A percentile compares a stretch with the other conserved stretches of the same genome.
These are phyloP conservation scores for Heliocybe sulcata DNA, from an alignment of 1,284 basidiomycete genomes.

Conservation along the genomic window DNA sequence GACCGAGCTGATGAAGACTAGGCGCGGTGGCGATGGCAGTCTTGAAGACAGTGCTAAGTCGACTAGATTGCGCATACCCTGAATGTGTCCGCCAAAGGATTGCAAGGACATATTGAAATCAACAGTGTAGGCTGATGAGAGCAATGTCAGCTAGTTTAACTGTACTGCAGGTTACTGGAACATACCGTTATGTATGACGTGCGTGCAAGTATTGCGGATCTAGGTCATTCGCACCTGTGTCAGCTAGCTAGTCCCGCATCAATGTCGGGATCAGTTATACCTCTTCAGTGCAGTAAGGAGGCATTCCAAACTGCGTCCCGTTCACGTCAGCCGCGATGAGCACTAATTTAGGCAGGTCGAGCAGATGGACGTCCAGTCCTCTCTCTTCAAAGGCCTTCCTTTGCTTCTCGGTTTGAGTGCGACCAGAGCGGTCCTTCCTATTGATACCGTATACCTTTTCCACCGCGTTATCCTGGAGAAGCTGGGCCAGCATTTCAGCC, in stretches of 20 bases:
- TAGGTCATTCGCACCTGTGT: not conserved
- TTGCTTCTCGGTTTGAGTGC: slow-evolving; percentile 17
- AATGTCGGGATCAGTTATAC: not conserved
- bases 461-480: slow-evolving; percentile 14
- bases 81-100: slow-evolving; percentile 25
- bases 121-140: slow-evolving; percentile 21
- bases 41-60: slow-evolving; percentile 24
- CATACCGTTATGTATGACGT: slow-evolving; percentile 19
- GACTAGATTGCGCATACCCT: slow-evolving; percentile 19
- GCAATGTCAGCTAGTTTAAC: not conserved
- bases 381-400: slow-evolving; percentile 19
- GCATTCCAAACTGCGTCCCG: not conserved
- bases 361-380: slow-evolving; percentile 19
- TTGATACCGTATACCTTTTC: slow-evolving; percentile 19
- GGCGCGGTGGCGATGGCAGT: slow-evolving; percentile 10
- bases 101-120: slow-evolving; percentile 27
- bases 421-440: slow-evolving; percentile 8
- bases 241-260: not conserved
- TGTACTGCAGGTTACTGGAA: slow-evolving; percentile 1
- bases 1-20: slow-evolving; percentile 22
- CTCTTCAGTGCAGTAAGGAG: slow-evolving; percentile 7
- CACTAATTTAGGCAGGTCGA: not conserved
- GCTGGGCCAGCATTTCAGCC: slow-evolving; percentile 17
- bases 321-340: not conserved
- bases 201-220: slow-evolving; percentile 15